These are phyloP conservation scores for Diversispora eburnea DNA, from an alignment of 192 early-diverging fungal species.

Conservation along the genomic window DNA sequence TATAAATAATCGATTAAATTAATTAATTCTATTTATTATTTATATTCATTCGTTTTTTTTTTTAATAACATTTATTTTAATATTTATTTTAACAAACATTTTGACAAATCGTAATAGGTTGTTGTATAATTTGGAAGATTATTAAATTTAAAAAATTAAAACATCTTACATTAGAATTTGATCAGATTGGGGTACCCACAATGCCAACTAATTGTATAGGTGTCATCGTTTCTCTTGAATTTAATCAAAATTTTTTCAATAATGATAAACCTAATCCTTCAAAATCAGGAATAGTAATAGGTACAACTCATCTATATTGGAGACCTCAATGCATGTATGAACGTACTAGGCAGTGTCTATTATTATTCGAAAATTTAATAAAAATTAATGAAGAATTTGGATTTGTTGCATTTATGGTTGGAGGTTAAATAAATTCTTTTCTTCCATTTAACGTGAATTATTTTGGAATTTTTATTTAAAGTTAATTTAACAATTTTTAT, in stretches of 20 bases:
- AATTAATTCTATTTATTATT: no score
- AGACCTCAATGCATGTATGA: constrained; percentile 27
- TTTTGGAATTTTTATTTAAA: background rate
- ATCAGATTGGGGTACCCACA: constrained; percentile 3
- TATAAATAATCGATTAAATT: no score
- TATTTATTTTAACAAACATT: background rate
- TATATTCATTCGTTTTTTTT: background rate
- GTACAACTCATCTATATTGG: constrained; percentile 27
- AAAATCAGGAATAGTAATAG: background rate
- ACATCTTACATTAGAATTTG: constrained; percentile 7
- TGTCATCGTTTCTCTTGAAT: background rate
- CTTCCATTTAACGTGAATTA: background rate
- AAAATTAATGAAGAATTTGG: constrained; percentile 11
- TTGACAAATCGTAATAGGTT: constrained; percentile 4
- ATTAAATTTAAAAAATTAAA: constrained; percentile 24
- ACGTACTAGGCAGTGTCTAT: constrained; percentile 15
- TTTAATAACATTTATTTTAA: background rate
- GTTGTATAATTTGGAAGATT: constrained; percentile 21
- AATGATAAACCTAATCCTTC: background rate
- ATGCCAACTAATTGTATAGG: constrained; percentile 16
- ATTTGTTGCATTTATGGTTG: constrained; percentile 17
- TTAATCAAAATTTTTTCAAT: background rate
- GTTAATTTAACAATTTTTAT: background rate
- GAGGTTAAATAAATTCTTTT: background rate
- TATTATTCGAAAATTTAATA: constrained; percentile 1